Conservation (phyloP, 2,329 filamentous ascomycete genomes). For the Sclerotinia borealis region DNA sequence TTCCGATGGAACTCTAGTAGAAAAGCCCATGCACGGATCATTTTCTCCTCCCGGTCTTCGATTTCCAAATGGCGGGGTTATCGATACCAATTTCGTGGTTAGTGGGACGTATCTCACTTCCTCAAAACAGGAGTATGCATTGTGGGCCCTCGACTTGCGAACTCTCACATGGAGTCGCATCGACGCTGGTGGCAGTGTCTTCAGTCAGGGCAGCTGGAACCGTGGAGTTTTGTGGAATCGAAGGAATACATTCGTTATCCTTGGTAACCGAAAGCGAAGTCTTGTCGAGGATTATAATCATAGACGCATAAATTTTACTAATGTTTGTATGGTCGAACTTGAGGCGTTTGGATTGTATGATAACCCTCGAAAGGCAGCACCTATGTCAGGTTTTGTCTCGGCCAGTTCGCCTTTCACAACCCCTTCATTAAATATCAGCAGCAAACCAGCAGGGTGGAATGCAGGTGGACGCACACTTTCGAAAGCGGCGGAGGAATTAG, state of each 20-base stretch:
- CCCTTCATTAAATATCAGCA: slow-evolving; percentile 36
- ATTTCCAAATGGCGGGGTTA: slow-evolving; percentile 92
- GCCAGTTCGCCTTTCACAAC: slow-evolving; percentile 65
- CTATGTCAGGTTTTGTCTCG: slow-evolving; percentile 78
- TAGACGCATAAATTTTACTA: slow-evolving; percentile 92
- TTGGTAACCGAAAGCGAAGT: slow-evolving; percentile 88
- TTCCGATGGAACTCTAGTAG: slow-evolving; percentile 74
- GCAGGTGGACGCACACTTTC: slow-evolving; percentile 73
- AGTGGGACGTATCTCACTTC: slow-evolving; percentile 96
- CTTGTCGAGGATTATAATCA: slow-evolving; percentile 98
- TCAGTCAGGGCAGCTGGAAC: slow-evolving; percentile 97
- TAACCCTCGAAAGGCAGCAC: slow-evolving; percentile 74
- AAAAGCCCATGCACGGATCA: slow-evolving; percentile 81
- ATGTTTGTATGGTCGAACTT: slow-evolving; percentile 93
- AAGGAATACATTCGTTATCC: slow-evolving; percentile 89
- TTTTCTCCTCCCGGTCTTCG: slow-evolving; percentile 87
- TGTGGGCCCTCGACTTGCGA: slow-evolving; percentile 88
- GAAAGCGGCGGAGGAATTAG: slow-evolving; percentile 75
- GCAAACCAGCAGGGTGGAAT: slow-evolving; percentile 57
- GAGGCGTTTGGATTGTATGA: slow-evolving; percentile 97
- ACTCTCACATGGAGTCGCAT: slow-evolving; percentile 92
- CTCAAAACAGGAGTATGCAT: slow-evolving; percentile 94
- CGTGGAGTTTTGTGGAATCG: slow-evolving; percentile 88
- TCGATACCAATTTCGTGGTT: slow-evolving; percentile 94
- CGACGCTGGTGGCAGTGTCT: slow-evolving; percentile 88